A percentile compares a stretch with the other conserved stretches of the same genome.
Conservation (phyloP, 176 grass and related monocot species). For the Cymbopogon citratus region DNA sequence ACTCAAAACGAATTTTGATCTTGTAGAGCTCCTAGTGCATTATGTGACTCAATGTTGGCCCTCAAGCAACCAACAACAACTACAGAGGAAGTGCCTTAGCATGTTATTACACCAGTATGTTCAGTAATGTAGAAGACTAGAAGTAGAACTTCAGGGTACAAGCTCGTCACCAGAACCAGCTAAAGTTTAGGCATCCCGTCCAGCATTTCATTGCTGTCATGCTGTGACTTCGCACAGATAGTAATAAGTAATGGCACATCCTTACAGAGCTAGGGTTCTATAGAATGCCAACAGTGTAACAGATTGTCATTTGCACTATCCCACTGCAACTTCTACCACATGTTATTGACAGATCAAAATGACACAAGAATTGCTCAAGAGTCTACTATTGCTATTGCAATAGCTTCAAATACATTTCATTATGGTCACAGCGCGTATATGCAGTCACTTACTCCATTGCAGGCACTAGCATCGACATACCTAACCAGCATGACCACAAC, state of each 20-base stretch:
- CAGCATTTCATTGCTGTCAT: not conserved
- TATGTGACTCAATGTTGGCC: not conserved
- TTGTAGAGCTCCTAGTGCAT: not conserved
- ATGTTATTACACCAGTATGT: not conserved
- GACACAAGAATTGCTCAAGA: not conserved
- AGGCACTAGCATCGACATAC: not conserved
- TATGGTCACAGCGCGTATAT: not conserved
- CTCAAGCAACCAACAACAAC: not conserved
- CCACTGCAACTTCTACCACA: not conserved
- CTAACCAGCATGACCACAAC: not conserved
- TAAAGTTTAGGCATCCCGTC: not conserved
- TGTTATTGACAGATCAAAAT: constrained; percentile 17
- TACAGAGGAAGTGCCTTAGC: not conserved
- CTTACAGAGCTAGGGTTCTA: not conserved
- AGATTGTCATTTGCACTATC: not conserved
- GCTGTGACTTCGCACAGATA: not conserved
- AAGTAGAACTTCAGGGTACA: not conserved
- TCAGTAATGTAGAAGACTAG: not conserved
- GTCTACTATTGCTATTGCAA: not conserved
- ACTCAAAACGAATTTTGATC: not conserved
- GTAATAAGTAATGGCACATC: not conserved
- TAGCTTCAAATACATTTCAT: not conserved
- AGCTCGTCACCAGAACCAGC: not conserved
- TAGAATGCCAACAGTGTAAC: not conserved
- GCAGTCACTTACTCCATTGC: not conserved